Evolutionary conservation across 2,329 filamentous ascomycete genomes (phyloP).

Genomic region (Sarocladium strictum): DNA sequence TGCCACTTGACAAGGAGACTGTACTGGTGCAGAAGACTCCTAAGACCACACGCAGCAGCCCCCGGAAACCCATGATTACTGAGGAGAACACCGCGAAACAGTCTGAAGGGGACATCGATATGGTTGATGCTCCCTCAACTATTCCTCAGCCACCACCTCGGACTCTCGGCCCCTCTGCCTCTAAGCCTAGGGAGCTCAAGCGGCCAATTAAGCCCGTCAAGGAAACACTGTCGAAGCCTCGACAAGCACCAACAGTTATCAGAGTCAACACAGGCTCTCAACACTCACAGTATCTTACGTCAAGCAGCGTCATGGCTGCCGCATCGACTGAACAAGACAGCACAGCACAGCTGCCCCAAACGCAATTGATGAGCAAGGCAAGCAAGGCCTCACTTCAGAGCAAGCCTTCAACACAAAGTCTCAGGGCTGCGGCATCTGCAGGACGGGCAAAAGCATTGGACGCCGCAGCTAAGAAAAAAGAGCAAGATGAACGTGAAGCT

Average conservation of each 20-base stretch:
- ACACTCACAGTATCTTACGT: constrained; percentile 52
- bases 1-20: not conserved
- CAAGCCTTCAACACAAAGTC: constrained; percentile 49
- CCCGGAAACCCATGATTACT: constrained; percentile 25
- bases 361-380: constrained; percentile 54
- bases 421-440: constrained; percentile 55
- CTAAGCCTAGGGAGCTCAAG: constrained; percentile 48
- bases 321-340: not conserved
- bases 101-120: constrained; percentile 44
- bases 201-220: constrained; percentile 58
- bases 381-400: constrained; percentile 61
- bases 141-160: constrained; percentile 59
- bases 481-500: constrained; percentile 75
- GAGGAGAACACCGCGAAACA: constrained; percentile 31
- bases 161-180: constrained; percentile 39
- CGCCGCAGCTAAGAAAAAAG: constrained; percentile 73
- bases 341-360: constrained; percentile 32
- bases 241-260: constrained; percentile 64
- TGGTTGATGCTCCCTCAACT: constrained; percentile 43
- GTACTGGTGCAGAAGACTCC: constrained; percentile 44
- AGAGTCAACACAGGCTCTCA: constrained; percentile 63
- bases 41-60: constrained; percentile 43
- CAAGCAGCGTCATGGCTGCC: constrained; percentile 17
- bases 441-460: constrained; percentile 66
- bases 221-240: constrained; percentile 51